phyloP scores from a whole-genome alignment of 805 yeast genomes.

The Ogataea siamensis region DNA sequence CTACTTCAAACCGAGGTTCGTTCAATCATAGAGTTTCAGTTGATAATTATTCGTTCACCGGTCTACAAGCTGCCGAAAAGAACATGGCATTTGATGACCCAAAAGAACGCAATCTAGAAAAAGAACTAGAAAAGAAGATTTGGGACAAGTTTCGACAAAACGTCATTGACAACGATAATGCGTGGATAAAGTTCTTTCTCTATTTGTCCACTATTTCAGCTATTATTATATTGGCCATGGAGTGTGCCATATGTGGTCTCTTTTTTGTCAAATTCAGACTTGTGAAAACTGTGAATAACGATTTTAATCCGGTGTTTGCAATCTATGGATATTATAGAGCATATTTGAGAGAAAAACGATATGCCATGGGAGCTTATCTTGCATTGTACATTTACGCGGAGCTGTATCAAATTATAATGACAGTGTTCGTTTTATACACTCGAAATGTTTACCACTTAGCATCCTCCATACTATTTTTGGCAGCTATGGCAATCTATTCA shows the following conservation, averaged over 20 bases:
- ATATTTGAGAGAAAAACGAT: conserved; percentile 14
- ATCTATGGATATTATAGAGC: conserved; percentile 30
- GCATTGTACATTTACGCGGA: conserved; percentile 45
- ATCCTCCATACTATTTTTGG: conserved; percentile 36
- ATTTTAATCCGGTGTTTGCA: conserved; percentile 18
- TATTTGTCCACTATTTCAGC: conserved; percentile 37
- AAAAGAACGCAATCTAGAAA: conserved; percentile 9
- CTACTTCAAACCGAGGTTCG: conserved; percentile 10
- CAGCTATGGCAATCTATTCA: conserved; percentile 42
- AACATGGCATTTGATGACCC: conserved; percentile 17
- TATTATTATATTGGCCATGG: conserved; percentile 35
- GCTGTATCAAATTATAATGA: conserved; percentile 39
- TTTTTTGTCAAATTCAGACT: conserved; percentile 35
- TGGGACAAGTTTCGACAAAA: conserved; percentile 15
- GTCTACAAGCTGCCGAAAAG: conserved; percentile 12
- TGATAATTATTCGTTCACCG: conserved; percentile 13
- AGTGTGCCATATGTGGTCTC: conserved; percentile 39
- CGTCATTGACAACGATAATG: conserved; percentile 19
- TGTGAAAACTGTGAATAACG: conserved; percentile 23
- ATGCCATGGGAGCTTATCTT: conserved; percentile 34
- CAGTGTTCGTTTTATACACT: conserved; percentile 36
- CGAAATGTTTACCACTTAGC: conserved; percentile 39
- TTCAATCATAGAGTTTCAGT: conserved; percentile 4
- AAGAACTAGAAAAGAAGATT: conserved; percentile 14
- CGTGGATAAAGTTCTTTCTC: conserved; percentile 28